Base-by-base conservation (phyloP, 139 green algal species). In the Ettlia oleoabundans region DNA sequence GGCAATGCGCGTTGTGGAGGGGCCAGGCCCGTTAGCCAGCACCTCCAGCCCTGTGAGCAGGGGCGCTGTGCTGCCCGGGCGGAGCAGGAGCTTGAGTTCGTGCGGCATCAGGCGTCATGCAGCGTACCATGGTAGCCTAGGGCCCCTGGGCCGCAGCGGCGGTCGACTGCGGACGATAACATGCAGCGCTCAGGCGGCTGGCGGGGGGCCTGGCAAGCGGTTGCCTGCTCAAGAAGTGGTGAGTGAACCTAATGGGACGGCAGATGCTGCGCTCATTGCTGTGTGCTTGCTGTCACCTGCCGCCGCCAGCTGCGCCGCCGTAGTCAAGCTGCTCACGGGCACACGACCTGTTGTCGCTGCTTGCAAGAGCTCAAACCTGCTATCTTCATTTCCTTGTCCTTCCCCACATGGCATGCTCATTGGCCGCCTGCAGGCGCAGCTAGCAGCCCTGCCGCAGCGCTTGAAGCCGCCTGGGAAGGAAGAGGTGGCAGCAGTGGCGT, bases 341-440 rank as follows among this genome's bases (percentile, higher is more conserved):
- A 58, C 47, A 58, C 15, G 47, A 58, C 47, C 47, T 15, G 10
- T 10, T 58, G 47, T 15, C 10, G 13, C 47, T 10, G 47, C 47
- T 58, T 58, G 47, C 47, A 10, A 58, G 13, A 10, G 13, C 10
- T 58, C 47, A 15, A 58, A 24, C 47, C 47, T 10, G 10, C 47
- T 15, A 58, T 15, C 47, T 58, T 58, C 15, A 58, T n/a, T n/a
- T n/a, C n/a, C n/a, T n/a, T n/a, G n/a, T n/a, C n/a, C n/a, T n/a
- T n/a, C n/a, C n/a, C n/a, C n/a, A n/a, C n/a, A n/a, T n/a, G n/a
- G n/a, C n/a, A n/a, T n/a, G n/a, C n/a, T n/a, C n/a, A n/a, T n/a
- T 9, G 26, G 13, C 63, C 8, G 8, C 28, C 8, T 71, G 70
- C 72, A 79, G 72, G 72, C 72, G 41, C 72, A 79, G 72, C 32